Percentiles rank a stretch among this genome's conserved stretches.
Conservation (phyloP, 495 filamentous ascomycete genomes). For the Penicillium simplicissimum region DNA sequence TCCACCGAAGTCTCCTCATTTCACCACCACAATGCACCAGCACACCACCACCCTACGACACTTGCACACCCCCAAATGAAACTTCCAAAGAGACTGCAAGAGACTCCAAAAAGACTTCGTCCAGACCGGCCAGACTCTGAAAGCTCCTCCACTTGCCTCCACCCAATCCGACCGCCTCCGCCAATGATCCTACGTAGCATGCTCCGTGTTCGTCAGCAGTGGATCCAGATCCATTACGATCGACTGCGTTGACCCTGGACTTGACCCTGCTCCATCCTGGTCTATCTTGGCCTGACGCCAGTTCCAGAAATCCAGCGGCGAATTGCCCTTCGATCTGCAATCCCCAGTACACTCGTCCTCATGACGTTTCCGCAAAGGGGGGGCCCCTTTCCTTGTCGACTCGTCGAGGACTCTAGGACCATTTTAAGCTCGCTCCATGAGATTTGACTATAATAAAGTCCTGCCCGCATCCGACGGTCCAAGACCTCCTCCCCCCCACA, state of each 20-base stretch:
- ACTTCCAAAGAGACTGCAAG: background rate
- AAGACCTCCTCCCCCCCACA: slow-evolving; percentile 1
- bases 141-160: slow-evolving; percentile 18
- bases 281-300: slow-evolving; percentile 1
- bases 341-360: slow-evolving; percentile 10
- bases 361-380: slow-evolving; percentile 35
- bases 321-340: slow-evolving; percentile 21
- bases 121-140: slow-evolving; percentile 21
- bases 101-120: slow-evolving; percentile 7
- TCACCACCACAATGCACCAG: background rate
- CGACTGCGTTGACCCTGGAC: slow-evolving; percentile 24
- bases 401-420: background rate
- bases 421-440: background rate
- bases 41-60: background rate
- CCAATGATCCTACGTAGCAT: slow-evolving; percentile 15
- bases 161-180: slow-evolving; percentile 19
- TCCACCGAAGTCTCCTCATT: background rate
- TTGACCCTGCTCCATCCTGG: background rate
- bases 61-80: background rate
- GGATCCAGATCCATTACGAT: slow-evolving; percentile 31
- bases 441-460: slow-evolving; percentile 15
- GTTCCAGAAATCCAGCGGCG: slow-evolving; percentile 12
- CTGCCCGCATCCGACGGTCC: slow-evolving; percentile 26
- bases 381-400: slow-evolving; percentile 3
- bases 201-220: slow-evolving; percentile 34